A percentile compares a stretch with the other conserved stretches of the same genome.
phyloP scores from a whole-genome alignment of 345 rosid genomes.

The Linum tenue region DNA sequence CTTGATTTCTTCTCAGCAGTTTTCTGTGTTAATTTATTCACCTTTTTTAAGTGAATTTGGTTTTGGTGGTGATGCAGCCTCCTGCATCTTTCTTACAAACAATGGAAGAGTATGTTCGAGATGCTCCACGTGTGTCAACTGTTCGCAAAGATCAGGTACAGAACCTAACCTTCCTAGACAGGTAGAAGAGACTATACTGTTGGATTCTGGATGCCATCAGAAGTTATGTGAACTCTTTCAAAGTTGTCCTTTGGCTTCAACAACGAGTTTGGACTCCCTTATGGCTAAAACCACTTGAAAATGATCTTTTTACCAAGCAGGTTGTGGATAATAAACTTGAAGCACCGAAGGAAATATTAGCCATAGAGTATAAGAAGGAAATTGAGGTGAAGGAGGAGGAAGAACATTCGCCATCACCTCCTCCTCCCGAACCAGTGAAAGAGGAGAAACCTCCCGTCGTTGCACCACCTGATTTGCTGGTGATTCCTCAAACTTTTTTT shows the following conservation, averaged over 20 bases:
- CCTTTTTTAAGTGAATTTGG: conserved; percentile 5
- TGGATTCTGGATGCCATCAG: too few species aligned
- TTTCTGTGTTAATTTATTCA: conserved; percentile 6
- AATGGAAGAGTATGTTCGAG: conserved; percentile 94
- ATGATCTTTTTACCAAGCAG: conserved; percentile 13
- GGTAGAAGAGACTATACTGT: too few species aligned
- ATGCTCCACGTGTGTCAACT: conserved; percentile 58
- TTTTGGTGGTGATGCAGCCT: conserved; percentile 38
- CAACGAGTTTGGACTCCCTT: neutral
- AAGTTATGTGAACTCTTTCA: neutral
- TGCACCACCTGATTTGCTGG: conserved; percentile 80
- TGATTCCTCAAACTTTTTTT: conserved; percentile 16
- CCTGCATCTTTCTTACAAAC: conserved; percentile 90
- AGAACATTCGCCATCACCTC: conserved; percentile 40
- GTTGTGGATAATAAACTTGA: conserved; percentile 37
- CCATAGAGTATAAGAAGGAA: conserved; percentile 60
- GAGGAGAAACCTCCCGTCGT: conserved; percentile 40
- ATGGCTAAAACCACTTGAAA: neutral
- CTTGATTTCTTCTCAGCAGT: conserved; percentile 7
- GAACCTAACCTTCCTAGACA: neutral
- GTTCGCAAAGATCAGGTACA: conserved; percentile 70
- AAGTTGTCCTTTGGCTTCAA: neutral
- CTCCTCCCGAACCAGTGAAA: conserved; percentile 58
- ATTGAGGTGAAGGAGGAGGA: conserved; percentile 46
- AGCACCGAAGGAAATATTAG: conserved; percentile 67